These are phyloP conservation scores for Carex pumila DNA, from an alignment of 176 grass and related monocot species.

Conservation along the genomic window DNA sequence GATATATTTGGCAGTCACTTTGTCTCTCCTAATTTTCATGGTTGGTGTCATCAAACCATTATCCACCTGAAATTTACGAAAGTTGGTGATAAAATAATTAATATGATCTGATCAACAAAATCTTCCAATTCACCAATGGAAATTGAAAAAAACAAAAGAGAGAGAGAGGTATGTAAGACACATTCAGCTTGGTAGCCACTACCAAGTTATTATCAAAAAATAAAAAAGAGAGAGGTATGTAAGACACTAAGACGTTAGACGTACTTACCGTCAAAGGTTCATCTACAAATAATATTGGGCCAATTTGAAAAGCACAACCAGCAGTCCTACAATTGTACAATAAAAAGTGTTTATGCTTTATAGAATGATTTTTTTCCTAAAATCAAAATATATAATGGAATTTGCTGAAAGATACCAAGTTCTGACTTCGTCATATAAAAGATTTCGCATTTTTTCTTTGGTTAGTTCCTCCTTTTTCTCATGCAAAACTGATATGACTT, in stretches of 20 bases:
- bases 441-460: constrained; percentile 42
- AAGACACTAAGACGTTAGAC: neutral
- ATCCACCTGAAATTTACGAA: constrained; percentile 51
- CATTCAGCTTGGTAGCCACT: no score
- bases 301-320: constrained; percentile 59
- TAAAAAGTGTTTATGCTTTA: neutral
- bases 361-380: neutral
- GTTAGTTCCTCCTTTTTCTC: constrained; percentile 22
- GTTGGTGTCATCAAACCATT: constrained; percentile 92
- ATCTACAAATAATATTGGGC: constrained; percentile 58
- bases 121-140: neutral
- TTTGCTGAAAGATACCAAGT: constrained; percentile 25
- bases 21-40: constrained; percentile 78
- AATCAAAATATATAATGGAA: neutral
- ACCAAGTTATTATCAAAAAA: no score
- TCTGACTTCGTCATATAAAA: constrained; percentile 62
- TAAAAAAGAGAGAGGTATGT: neutral
- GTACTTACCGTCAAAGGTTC: constrained; percentile 68
- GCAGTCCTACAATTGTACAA: constrained; percentile 40
- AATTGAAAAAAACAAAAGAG: neutral
- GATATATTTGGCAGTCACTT: constrained; percentile 51
- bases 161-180: neutral
- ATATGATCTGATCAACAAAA: neutral
- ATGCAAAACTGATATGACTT: constrained; percentile 40
- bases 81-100: neutral